A percentile compares a stretch with the other conserved stretches of the same genome.
Evolutionary conservation across 2,329 filamentous ascomycete genomes (phyloP).

Genomic region (Dothiorella sarmentorum): DNA sequence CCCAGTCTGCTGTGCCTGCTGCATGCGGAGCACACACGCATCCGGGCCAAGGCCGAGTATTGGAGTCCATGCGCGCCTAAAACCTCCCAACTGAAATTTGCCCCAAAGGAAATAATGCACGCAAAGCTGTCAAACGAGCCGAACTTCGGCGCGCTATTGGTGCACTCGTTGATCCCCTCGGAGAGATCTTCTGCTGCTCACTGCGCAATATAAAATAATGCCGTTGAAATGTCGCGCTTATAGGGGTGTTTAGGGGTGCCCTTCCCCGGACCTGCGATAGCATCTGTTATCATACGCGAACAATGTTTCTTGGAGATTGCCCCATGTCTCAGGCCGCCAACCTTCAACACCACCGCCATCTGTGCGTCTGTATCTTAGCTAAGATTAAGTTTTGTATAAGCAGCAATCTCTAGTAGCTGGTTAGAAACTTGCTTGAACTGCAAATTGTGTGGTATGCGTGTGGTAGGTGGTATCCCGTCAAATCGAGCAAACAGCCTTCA

Average conservation of each 20-base stretch:
- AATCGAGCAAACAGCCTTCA: too few species aligned
- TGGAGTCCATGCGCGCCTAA: constrained; percentile 9
- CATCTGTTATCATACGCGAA: background rate
- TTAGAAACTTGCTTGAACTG: background rate
- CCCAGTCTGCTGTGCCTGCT: background rate
- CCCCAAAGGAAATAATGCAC: too few species aligned
- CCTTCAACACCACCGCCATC: background rate
- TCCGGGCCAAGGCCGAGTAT: constrained; percentile 6
- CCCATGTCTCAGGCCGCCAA: background rate
- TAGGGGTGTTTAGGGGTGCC: background rate
- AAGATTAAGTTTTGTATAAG: background rate
- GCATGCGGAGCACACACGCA: background rate
- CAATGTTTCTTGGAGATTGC: background rate
- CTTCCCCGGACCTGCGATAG: constrained; percentile 8
- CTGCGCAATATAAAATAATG: background rate
- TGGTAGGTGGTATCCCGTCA: too few species aligned
- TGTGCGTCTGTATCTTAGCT: background rate
- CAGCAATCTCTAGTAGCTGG: background rate
- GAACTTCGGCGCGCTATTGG: constrained; percentile 1
- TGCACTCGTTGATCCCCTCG: background rate
- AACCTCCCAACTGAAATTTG: constrained; percentile 12
- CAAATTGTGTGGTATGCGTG: background rate
- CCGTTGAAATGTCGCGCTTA: background rate
- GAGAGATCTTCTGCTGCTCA: background rate
- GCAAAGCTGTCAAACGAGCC: background rate